These are phyloP conservation scores for Zygoascus meyerae DNA, from an alignment of 1,139 yeast species.

Conservation along the genomic window DNA sequence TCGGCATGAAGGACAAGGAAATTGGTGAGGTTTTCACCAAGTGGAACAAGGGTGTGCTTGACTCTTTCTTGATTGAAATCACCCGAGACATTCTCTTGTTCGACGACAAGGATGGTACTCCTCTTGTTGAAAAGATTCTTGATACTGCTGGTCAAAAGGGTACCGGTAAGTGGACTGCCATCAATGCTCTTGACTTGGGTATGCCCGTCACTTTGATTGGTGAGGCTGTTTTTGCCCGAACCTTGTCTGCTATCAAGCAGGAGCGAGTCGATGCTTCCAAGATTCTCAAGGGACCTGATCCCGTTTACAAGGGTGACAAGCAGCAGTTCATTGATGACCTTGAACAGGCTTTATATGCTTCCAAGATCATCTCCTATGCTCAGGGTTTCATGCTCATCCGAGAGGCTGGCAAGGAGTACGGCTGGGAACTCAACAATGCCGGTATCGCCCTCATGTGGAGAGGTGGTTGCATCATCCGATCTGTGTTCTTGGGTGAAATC, in stretches of 20 bases:
- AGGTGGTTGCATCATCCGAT: conserved; percentile 99
- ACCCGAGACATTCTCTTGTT: conserved; percentile 90
- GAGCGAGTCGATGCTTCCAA: conserved; percentile 87
- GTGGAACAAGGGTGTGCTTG: conserved; percentile 98
- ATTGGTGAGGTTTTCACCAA: conserved; percentile 85
- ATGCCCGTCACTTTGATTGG: conserved; percentile 98
- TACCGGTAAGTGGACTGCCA: conserved; percentile 99
- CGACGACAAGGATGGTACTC: conserved; percentile 81
- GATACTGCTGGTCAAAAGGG: conserved; percentile 99
- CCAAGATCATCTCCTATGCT: conserved; percentile 96
- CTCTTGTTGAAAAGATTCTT: conserved; percentile 91
- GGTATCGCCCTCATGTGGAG: conserved; percentile 99
- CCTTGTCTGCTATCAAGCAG: conserved; percentile 83
- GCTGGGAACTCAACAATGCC: conserved; percentile 97
- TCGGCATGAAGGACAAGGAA: conserved; percentile 85
- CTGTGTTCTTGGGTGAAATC: conserved; percentile 95
- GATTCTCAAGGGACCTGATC: conserved; percentile 73
- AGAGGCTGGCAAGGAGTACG: conserved; percentile 96
- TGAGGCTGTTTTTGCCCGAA: conserved; percentile 97
- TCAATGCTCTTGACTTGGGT: conserved; percentile 95
- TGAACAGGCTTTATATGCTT: conserved; percentile 97
- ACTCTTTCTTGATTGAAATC: conserved; percentile 94
- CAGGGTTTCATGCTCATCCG: conserved; percentile 99
- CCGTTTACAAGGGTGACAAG: conserved; percentile 64
- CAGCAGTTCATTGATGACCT: conserved; percentile 82